phyloP scores from a whole-genome alignment of 805 yeast species.

The Kodamaea laetipori region DNA sequence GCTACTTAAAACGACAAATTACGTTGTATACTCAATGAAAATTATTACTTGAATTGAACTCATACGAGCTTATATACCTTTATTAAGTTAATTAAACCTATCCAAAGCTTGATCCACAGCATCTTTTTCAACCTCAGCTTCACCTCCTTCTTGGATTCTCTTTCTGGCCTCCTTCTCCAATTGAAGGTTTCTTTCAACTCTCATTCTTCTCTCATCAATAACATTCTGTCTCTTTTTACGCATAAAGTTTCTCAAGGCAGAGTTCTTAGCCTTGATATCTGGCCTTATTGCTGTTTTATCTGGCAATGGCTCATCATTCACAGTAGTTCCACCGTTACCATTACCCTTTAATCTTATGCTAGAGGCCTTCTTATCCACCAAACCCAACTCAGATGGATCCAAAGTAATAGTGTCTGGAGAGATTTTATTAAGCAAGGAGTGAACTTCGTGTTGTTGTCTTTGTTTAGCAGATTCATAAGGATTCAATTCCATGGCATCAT shows the following conservation, averaged over 20 bases:
- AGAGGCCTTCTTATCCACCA: slow-evolving; percentile 71
- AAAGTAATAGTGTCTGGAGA: slow-evolving; percentile 90
- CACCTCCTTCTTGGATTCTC: slow-evolving; percentile 45
- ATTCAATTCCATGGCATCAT: slow-evolving; percentile 88
- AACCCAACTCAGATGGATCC: slow-evolving; percentile 87
- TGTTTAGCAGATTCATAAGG: slow-evolving; percentile 92
- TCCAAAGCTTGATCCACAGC: slow-evolving; percentile 50
- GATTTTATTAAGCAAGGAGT: slow-evolving; percentile 79
- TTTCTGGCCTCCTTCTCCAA: slow-evolving; percentile 73
- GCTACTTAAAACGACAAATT: too few relatives aligned
- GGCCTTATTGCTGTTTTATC: slow-evolving; percentile 61
- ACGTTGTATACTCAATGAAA: too few relatives aligned
- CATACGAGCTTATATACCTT: background rate
- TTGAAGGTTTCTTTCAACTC: slow-evolving; percentile 72
- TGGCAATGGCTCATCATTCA: slow-evolving; percentile 39
- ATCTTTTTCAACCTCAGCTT: slow-evolving; percentile 58
- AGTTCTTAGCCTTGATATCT: slow-evolving; percentile 75
- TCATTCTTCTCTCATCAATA: slow-evolving; percentile 78
- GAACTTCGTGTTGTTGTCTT: slow-evolving; percentile 91
- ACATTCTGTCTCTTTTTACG: slow-evolving; percentile 85
- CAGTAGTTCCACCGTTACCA: slow-evolving; percentile 12
- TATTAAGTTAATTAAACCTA: slow-evolving; percentile 41
- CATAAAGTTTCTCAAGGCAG: slow-evolving; percentile 75
- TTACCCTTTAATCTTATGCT: slow-evolving; percentile 59
- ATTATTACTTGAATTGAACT: too few relatives aligned